These are phyloP conservation scores for Fusarium succisae DNA, from an alignment of 2,329 filamentous ascomycete genomes.

Conservation along the genomic window DNA sequence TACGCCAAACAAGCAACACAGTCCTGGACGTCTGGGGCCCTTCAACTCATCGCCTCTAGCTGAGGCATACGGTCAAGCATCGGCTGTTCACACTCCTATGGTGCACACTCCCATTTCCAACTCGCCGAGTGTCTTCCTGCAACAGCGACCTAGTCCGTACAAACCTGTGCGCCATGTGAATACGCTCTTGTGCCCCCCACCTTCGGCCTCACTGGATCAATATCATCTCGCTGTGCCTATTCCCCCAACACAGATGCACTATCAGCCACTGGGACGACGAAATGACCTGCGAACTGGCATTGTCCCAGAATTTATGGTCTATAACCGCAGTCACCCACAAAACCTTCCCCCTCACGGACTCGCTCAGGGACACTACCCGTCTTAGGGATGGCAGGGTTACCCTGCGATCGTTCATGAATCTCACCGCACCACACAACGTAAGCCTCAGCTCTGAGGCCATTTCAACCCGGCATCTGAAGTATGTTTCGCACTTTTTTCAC, in stretches of 20 bases:
- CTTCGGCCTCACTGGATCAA: slow-evolving; percentile 80
- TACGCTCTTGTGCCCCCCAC: slow-evolving; percentile 88
- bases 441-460: slow-evolving; percentile 8
- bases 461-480: slow-evolving; percentile 1
- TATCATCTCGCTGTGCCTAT: slow-evolving; percentile 69
- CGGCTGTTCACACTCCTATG: slow-evolving; percentile 66
- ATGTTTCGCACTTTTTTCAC: slow-evolving; percentile 4
- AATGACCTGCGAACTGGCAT: slow-evolving; percentile 75
- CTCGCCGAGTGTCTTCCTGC: slow-evolving; percentile 87
- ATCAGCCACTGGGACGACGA: slow-evolving; percentile 78
- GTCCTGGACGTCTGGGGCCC: slow-evolving; percentile 59
- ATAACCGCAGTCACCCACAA: slow-evolving; percentile 47
- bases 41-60: slow-evolving; percentile 72
- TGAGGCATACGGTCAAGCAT: slow-evolving; percentile 65
- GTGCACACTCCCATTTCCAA: slow-evolving; percentile 73
- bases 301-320: slow-evolving; percentile 68
- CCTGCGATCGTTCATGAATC: not conserved
- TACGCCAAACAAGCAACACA: slow-evolving; percentile 64
- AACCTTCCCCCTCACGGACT: slow-evolving; percentile 38
- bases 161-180: slow-evolving; percentile 89
- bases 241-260: slow-evolving; percentile 80
- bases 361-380: slow-evolving; percentile 48
- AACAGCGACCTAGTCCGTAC: slow-evolving; percentile 91
- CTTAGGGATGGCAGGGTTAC: slow-evolving; percentile 45
- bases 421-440: not conserved